These are phyloP conservation scores for Bipolaris oryzae DNA, from an alignment of 2,329 filamentous ascomycete genomes.

Conservation along the genomic window DNA sequence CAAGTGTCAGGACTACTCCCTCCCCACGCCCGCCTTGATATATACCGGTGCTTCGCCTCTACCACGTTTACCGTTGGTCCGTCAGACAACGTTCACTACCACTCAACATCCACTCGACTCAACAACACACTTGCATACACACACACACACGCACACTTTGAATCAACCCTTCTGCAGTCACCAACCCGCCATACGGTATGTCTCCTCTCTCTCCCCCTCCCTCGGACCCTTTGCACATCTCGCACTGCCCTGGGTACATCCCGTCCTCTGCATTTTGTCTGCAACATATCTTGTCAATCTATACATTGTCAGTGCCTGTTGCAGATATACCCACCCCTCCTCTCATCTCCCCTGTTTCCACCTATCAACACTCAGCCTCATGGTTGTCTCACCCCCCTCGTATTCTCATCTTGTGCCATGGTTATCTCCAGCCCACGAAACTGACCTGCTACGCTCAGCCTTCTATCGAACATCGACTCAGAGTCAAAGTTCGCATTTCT, in stretches of 20 bases:
- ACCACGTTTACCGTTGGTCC: conserved; percentile 38
- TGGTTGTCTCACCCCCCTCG: background rate
- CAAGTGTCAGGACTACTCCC: conserved; percentile 28
- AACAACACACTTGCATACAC: background rate
- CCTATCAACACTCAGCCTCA: background rate
- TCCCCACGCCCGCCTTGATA: conserved; percentile 39
- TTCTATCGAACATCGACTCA: background rate
- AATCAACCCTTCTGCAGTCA: background rate
- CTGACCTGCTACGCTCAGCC: background rate
- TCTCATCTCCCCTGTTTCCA: no score
- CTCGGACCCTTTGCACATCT: background rate
- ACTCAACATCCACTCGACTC: conserved; percentile 17
- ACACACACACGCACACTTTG: no score
- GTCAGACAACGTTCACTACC: conserved; percentile 24
- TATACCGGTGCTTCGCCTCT: conserved; percentile 42
- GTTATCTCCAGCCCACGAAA: background rate
- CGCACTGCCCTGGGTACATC: background rate
- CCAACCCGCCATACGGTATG: background rate
- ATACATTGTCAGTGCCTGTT: no score
- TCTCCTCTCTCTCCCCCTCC: conserved; percentile 1
- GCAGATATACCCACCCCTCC: no score
- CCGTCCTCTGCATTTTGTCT: background rate
- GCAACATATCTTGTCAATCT: background rate
- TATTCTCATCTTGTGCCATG: background rate
- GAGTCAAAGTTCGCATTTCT: conserved; percentile 5